Evolutionary conservation across 2,329 filamentous ascomycete genomes (phyloP).

Genomic region (Cladosporium colombiae): DNA sequence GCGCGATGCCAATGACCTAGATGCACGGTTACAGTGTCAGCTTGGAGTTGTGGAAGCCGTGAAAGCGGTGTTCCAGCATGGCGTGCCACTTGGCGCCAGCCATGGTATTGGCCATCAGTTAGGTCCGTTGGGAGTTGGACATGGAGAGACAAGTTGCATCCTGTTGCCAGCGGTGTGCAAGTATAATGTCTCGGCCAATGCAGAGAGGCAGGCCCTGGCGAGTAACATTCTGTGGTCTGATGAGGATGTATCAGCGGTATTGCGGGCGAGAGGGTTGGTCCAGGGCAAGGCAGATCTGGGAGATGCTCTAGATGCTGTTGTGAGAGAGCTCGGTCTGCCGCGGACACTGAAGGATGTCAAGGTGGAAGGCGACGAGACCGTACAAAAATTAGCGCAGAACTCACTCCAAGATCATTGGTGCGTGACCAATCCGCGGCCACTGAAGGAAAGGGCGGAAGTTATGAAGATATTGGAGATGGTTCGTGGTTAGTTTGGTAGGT

Average conservation of each 20-base stretch:
- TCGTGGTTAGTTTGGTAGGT: background rate
- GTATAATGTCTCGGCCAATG: slow-evolving; percentile 48
- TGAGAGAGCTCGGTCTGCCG: slow-evolving; percentile 57
- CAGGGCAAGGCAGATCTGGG: slow-evolving; percentile 47
- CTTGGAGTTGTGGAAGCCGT: slow-evolving; percentile 49
- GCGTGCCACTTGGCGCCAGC: slow-evolving; percentile 42
- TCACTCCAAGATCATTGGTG: slow-evolving; percentile 55
- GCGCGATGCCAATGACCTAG: slow-evolving; percentile 39
- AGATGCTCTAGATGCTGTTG: slow-evolving; percentile 54
- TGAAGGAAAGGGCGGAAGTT: slow-evolving; percentile 51
- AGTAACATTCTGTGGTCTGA: slow-evolving; percentile 45
- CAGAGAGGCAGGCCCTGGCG: slow-evolving; percentile 46
- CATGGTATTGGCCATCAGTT: slow-evolving; percentile 49
- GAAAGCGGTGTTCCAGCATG: slow-evolving; percentile 24
- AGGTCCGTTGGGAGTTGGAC: slow-evolving; percentile 57
- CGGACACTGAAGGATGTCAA: slow-evolving; percentile 48
- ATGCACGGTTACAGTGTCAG: slow-evolving; percentile 51
- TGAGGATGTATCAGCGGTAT: slow-evolving; percentile 39
- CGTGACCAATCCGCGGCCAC: slow-evolving; percentile 52
- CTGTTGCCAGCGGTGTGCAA: slow-evolving; percentile 58
- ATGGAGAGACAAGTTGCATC: slow-evolving; percentile 62
- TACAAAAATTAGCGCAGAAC: slow-evolving; percentile 51
- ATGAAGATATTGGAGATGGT: slow-evolving; percentile 52
- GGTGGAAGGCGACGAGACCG: slow-evolving; percentile 25
- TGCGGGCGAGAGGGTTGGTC: slow-evolving; percentile 33